Conservation (phyloP, 164 flowering plant species). For the Vitis vinifera region ASM3070453v1 NC_081822.1:808501-809000, state of each 20-base stretch:
- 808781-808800: no score
- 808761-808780: no score
- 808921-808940: conserved; percentile 23
- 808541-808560: no score
- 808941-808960: background rate
- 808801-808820: no score
- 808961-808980: background rate
- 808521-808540: no score
- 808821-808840: no score
- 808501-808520: no score
- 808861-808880: background rate
- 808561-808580: no score
- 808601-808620: no score
- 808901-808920: conserved; percentile 32
- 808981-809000: conserved; percentile 13
- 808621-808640: background rate
- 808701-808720: conserved; percentile 24
- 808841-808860: no score
- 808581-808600: no score
- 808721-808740: conserved; percentile 23
- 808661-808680: conserved; percentile 17
- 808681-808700: conserved; percentile 20
- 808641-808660: conserved; percentile 11
- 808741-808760: conserved; percentile 13
- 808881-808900: conserved; percentile 25